A percentile compares a stretch with the other conserved stretches of the same genome.
Evolutionary conservation across 1,139 yeast genomes (phyloP).

Genomic region (Scheffersomyces illinoinensis): DNA sequence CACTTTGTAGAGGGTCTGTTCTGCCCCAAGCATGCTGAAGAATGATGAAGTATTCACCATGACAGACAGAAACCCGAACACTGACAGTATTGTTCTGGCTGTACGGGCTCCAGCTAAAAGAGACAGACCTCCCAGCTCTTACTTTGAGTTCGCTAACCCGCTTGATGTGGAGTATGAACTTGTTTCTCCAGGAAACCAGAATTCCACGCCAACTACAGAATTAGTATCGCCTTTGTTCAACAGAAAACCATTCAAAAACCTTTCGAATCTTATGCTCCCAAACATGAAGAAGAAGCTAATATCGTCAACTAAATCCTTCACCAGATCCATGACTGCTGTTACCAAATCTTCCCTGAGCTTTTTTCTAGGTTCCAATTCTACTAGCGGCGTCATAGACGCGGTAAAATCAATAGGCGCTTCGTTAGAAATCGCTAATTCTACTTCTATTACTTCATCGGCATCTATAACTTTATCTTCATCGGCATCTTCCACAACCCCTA

Average conservation of each 20-base stretch:
- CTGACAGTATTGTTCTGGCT: neutral
- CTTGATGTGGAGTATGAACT: neutral
- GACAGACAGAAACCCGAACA: neutral
- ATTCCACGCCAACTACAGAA: neutral
- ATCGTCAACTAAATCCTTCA: conserved; percentile 17
- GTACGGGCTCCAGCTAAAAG: conserved; percentile 13
- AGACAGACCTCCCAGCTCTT: conserved; percentile 30
- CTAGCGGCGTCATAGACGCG: neutral
- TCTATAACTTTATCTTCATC: neutral
- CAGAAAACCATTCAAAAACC: conserved; percentile 27
- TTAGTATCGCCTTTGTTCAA: conserved; percentile 18
- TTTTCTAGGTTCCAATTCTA: conserved; percentile 2
- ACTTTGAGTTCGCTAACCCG: conserved; percentile 17
- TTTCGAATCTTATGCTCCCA: conserved; percentile 27
- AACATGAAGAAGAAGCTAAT: conserved; percentile 21
- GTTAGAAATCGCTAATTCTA: neutral
- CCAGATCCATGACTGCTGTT: conserved; percentile 20
- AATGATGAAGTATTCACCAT: neutral
- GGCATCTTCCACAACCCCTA: neutral
- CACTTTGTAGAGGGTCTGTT: neutral
- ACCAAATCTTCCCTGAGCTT: conserved; percentile 16
- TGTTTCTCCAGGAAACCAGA: neutral
- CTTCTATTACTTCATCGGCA: neutral
- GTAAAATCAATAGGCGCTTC: neutral
- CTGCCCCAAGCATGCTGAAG: neutral